A percentile compares a stretch with the other conserved stretches of the same genome.
These are phyloP conservation scores for Teunomyces cretensis DNA, from an alignment of 805 yeast genomes.

Conservation along the genomic window DNA sequence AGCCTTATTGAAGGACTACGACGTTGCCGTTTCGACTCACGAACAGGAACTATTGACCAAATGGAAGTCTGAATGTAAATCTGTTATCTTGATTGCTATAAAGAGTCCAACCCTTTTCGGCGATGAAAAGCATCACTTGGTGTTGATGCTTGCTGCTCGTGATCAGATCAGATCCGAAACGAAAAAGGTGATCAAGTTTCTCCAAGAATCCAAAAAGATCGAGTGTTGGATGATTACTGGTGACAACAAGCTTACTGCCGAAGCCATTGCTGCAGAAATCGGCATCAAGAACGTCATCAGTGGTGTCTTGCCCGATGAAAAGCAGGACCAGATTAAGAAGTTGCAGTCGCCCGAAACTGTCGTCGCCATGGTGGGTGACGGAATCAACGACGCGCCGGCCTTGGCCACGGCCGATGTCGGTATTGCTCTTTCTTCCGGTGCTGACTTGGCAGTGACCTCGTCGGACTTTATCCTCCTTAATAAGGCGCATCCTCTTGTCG, in stretches of 20 bases:
- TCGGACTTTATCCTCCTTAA: conserved; percentile 69
- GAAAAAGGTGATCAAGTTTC: conserved; percentile 41
- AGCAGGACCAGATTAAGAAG: conserved; percentile 58
- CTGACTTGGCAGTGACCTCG: conserved; percentile 72
- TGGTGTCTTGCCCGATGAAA: conserved; percentile 72
- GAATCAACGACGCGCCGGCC: conserved; percentile 83
- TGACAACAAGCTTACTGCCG: conserved; percentile 66
- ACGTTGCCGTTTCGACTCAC: conserved; percentile 33
- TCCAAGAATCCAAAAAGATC: conserved; percentile 39
- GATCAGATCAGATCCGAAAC: conserved; percentile 64
- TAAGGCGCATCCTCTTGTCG: conserved; percentile 50
- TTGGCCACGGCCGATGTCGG: conserved; percentile 75
- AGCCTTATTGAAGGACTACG: conserved; percentile 49
- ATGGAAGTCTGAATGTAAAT: conserved; percentile 67
- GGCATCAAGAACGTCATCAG: conserved; percentile 64
- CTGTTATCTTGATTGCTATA: conserved; percentile 57
- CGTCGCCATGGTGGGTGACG: conserved; percentile 79
- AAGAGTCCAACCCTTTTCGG: conserved; percentile 26
- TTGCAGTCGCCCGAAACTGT: conserved; percentile 42
- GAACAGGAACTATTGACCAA: conserved; percentile 35
- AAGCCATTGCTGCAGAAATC: conserved; percentile 61
- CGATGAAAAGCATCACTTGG: conserved; percentile 33
- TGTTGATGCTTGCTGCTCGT: conserved; percentile 56
- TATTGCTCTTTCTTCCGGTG: conserved; percentile 71
- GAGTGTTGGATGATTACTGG: conserved; percentile 78